Evolutionary conservation across 257 asterid genomes (phyloP), one percentile per base, ranked within the genome.

Genomic region (Solanum neorickii): DNA sequence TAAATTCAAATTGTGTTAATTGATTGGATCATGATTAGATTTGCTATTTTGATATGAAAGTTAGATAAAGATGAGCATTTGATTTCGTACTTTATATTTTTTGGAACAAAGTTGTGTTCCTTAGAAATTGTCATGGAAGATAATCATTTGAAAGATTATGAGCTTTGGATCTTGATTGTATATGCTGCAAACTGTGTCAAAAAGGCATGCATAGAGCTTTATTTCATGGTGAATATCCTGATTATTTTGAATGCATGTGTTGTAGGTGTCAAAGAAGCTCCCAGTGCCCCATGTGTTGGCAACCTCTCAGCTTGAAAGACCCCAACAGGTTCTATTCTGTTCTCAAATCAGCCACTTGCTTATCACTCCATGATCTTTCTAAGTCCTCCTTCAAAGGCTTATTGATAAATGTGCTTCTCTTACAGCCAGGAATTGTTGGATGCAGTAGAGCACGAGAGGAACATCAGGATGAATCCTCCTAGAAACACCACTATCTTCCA

Each of bases 271-370:
- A 95, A 91, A 93, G 98, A 93, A 93, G 99, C 89, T 92, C 98
- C 82, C 95, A 96, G 86, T 96, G 98, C 91, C 99, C 99, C 33
- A 96, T 96, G 98, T 96, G 99, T 89, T 96, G 96, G 99, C 99
- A 94, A 84, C 20, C 92, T 60, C 92, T 96, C 89, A 92, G 94
- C 90, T 87, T 96, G 93, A 96, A 95, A 92, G 98, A 96, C 87
- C 96, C 98, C 47, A 91, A 91, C 95, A 90, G 98, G 99, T 96
- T 86, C 69, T 65, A 27, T 52, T 46, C 47, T 83, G 31, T 23
- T 83, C 33, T 52, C 47, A 82, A 23, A 65, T 42, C 76, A 21
- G 60, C 73, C 16, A 66, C 33, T 41, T 42, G 44, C n/a, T 75
- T 42, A 44, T 68, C 21, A 13, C 33, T 41, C 37, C 60, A 9